Conservation (phyloP, 1,139 yeast genomes). For the Saccharomyces hybrid region DNA sequence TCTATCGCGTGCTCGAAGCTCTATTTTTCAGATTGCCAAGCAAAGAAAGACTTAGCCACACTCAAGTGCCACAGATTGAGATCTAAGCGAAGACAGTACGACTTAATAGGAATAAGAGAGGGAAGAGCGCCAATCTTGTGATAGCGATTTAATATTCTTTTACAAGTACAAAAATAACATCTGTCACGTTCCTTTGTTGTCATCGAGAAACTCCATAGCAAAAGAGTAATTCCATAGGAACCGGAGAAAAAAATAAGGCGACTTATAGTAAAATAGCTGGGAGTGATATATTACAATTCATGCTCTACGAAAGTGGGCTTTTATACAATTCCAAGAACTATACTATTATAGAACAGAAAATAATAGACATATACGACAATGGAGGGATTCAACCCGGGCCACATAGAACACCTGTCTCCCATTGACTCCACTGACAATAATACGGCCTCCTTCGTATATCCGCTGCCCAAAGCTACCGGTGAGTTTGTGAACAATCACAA, state of each 20-base stretch:
- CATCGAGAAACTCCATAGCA: background rate
- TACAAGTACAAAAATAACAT: background rate
- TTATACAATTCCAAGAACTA: background rate
- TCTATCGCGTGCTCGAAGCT: background rate
- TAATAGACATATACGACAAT: background rate
- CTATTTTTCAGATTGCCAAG: background rate
- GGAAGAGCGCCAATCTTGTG: background rate
- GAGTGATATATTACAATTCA: background rate
- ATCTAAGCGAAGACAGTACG: background rate
- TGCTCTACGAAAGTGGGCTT: background rate
- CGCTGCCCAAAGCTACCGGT: background rate
- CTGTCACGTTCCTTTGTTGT: background rate
- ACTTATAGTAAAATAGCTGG: background rate
- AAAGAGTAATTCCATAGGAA: background rate
- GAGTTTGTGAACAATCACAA: background rate
- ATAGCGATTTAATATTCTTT: background rate
- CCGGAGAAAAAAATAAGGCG: background rate
- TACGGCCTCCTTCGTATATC: background rate
- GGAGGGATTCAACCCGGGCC: background rate
- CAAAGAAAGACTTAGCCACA: background rate
- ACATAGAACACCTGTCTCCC: background rate
- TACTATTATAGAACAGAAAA: background rate
- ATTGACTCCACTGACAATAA: background rate
- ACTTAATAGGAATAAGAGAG: background rate
- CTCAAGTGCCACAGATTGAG: background rate